These are phyloP conservation scores for Ascochyta rabiei DNA, from an alignment of 2,329 filamentous ascomycete species.

Conservation along the genomic window DNA sequence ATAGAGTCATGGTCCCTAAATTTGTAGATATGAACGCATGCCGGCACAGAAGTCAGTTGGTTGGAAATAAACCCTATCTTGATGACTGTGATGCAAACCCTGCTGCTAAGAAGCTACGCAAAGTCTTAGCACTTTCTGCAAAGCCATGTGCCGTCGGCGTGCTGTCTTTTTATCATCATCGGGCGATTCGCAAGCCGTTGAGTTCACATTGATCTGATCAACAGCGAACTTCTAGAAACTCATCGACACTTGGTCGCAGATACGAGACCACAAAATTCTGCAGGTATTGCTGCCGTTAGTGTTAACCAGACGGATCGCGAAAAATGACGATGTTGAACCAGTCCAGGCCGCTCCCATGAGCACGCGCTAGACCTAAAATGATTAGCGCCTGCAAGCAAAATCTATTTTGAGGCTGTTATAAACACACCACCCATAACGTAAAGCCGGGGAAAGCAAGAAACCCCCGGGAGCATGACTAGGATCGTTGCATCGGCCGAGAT, in stretches of 20 bases:
- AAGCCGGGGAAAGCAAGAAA: not conserved
- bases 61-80: too few relatives aligned
- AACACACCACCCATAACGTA: not conserved
- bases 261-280: not conserved
- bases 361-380: not conserved
- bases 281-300: not conserved
- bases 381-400: not conserved
- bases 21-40: not conserved
- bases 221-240: not conserved
- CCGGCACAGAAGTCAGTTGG: not conserved
- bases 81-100: not conserved
- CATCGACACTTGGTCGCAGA: not conserved
- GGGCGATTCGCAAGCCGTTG: not conserved
- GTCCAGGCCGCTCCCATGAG: not conserved
- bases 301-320: not conserved
- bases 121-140: not conserved
- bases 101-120: not conserved
- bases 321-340: slow-evolving; percentile 7
- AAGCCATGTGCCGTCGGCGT: not conserved
- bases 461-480: not conserved
- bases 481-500: not conserved
- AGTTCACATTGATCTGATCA: not conserved
- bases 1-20: not conserved
- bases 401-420: slow-evolving; percentile 1
- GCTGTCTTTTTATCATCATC: not conserved